phyloP scores from a whole-genome alignment of 192 early-diverging fungal genomes.

The Coemansia sp. region DNA sequence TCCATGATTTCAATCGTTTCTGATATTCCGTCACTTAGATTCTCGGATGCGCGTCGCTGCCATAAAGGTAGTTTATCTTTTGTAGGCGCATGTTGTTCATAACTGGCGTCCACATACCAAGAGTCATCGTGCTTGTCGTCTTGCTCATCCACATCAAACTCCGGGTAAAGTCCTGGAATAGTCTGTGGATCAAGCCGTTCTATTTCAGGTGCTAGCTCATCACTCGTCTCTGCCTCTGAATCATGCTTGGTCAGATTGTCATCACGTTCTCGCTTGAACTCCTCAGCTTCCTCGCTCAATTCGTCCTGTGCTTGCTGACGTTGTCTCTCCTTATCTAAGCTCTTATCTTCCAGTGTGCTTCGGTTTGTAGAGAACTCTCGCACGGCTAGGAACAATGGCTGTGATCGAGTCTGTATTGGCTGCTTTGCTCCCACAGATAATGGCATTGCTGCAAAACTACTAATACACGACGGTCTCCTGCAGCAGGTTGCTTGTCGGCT shows the following conservation, averaged over 20 bases:
- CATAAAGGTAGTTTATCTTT: conserved; percentile 24
- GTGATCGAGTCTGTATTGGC: no score
- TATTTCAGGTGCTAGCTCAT: conserved; percentile 30
- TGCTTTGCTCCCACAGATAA: not conserved
- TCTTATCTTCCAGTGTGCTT: not conserved
- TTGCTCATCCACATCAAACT: conserved; percentile 16
- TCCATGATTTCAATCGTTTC: conserved; percentile 4
- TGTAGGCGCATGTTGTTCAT: not conserved
- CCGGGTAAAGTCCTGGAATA: conserved; percentile 39
- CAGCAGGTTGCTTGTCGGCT: not conserved
- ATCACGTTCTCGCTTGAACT: conserved; percentile 14
- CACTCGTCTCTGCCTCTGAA: not conserved
- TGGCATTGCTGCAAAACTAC: not conserved
- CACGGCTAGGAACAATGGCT: no score
- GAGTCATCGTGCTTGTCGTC: conserved; percentile 31
- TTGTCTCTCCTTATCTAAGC: conserved; percentile 23
- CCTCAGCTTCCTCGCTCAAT: conserved; percentile 26
- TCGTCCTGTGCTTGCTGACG: conserved; percentile 46
- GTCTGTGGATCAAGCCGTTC: conserved; percentile 43
- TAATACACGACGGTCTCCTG: not conserved
- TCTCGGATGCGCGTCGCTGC: conserved; percentile 32
- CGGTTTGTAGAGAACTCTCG: conserved; percentile 1
- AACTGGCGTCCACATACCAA: conserved; percentile 44
- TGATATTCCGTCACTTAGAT: conserved; percentile 11
- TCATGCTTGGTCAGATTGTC: conserved; percentile 1